Conservation (phyloP, 768 basidiomycete genomes). For the Pluteus cervinus region DNA sequence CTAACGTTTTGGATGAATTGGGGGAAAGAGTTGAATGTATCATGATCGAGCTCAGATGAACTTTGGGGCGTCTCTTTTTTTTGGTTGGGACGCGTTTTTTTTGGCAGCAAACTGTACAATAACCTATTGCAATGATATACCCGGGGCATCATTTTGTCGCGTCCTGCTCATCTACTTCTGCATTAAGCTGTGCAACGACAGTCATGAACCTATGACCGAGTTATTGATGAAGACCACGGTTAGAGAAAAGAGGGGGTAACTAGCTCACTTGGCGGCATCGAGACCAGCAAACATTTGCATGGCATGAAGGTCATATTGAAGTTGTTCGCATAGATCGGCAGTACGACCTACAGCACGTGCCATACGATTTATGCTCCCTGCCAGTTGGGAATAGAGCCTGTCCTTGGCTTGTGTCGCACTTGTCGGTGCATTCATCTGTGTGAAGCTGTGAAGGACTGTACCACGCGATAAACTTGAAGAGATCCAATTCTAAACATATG, state of each 20-base stretch:
- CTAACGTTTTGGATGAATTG: slow-evolving; percentile 25
- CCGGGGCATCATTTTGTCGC: slow-evolving; percentile 1
- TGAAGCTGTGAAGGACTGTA: no score
- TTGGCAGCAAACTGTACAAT: slow-evolving; percentile 1
- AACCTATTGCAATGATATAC: neutral
- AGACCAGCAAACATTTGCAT: slow-evolving; percentile 76
- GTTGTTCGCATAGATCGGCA: slow-evolving; percentile 69
- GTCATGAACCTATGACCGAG: slow-evolving; percentile 37
- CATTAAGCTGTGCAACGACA: slow-evolving; percentile 32
- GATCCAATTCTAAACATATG: no score
- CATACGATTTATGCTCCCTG: slow-evolving; percentile 61
- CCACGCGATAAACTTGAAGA: no score
- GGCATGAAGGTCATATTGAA: slow-evolving; percentile 70
- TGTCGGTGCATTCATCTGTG: slow-evolving; percentile 31
- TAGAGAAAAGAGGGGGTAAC: no score
- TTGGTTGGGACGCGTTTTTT: no score
- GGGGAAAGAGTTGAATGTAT: slow-evolving; percentile 12
- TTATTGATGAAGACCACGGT: no score
- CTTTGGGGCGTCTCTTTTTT: no score
- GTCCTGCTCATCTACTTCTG: slow-evolving; percentile 20
- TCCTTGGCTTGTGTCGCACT: slow-evolving; percentile 77
- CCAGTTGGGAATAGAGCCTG: slow-evolving; percentile 72
- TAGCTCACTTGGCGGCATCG: slow-evolving; percentile 77
- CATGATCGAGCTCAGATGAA: neutral
- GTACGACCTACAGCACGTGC: slow-evolving; percentile 65